Conservation (phyloP, 257 asterid genomes). For the Solanum commersonii region DNA sequence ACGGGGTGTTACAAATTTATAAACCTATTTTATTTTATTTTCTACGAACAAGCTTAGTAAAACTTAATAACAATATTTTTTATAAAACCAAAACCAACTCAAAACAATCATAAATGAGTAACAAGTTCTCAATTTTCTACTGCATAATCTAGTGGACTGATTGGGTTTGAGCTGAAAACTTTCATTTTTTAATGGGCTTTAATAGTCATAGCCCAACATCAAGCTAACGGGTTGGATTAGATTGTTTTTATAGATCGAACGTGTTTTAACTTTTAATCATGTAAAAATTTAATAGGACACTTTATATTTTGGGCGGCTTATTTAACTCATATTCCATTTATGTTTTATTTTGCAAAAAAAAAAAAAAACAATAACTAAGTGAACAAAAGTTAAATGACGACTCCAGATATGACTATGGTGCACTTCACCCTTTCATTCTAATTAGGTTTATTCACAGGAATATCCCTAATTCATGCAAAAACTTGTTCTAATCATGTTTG, state of each 20-base stretch:
- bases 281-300: neutral
- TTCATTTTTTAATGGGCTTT: neutral
- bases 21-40: neutral
- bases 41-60: neutral
- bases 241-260: neutral
- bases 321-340: neutral
- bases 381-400: neutral
- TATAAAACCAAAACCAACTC: neutral
- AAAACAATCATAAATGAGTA: neutral
- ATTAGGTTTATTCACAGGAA: neutral
- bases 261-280: neutral
- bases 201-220: neutral
- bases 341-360: neutral
- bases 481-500: neutral
- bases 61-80: neutral
- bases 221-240: neutral
- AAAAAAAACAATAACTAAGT: neutral
- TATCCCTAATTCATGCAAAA: neutral
- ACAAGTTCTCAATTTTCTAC: too few relatives aligned
- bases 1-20: too few relatives aligned
- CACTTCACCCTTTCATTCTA: neutral
- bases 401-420: neutral
- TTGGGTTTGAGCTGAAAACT: neutral
- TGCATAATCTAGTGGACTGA: fast-evolving
- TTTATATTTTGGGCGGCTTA: neutral